phyloP scores from a whole-genome alignment of 805 yeast genomes.

The Spathaspora boniae region DNA sequence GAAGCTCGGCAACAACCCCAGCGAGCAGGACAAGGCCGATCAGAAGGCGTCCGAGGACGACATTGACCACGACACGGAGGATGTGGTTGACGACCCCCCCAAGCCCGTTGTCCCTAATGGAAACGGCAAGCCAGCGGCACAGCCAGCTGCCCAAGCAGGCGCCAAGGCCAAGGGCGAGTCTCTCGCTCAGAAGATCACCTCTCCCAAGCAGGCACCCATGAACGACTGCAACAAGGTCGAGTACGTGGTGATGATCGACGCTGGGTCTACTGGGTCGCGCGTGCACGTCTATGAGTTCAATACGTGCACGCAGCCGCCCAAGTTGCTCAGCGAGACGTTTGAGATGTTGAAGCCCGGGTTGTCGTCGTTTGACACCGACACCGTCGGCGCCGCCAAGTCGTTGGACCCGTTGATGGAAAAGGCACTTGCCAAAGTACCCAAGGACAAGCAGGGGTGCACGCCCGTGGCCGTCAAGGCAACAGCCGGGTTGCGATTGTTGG shows the following conservation, averaged over 20 bases:
- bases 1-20: constrained; percentile 9
- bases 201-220: constrained; percentile 1
- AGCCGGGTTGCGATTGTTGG: constrained; percentile 89
- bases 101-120: no score
- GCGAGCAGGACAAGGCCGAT: no score
- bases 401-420: constrained; percentile 74
- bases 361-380: constrained; percentile 76
- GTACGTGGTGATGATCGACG: constrained; percentile 92
- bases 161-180: constrained; percentile 4
- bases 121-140: constrained; percentile 4
- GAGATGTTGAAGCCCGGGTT: constrained; percentile 91
- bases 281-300: constrained; percentile 92
- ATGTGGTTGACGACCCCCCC: neutral
- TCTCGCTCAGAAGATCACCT: neutral
- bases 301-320: constrained; percentile 82
- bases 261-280: constrained; percentile 97
- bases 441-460: constrained; percentile 68
- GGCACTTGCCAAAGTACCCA: constrained; percentile 79
- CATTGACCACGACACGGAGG: no score
- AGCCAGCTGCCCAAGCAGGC: constrained; percentile 2
- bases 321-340: constrained; percentile 73
- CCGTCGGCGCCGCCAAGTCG: constrained; percentile 84
- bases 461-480: constrained; percentile 98
- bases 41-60: no score
- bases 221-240: constrained; percentile 40